Percentiles rank a stretch among this genome's conserved stretches.
These are phyloP conservation scores for Fusarium phyllophilum DNA, from an alignment of 2,329 filamentous ascomycete genomes.

Conservation along the genomic window DNA sequence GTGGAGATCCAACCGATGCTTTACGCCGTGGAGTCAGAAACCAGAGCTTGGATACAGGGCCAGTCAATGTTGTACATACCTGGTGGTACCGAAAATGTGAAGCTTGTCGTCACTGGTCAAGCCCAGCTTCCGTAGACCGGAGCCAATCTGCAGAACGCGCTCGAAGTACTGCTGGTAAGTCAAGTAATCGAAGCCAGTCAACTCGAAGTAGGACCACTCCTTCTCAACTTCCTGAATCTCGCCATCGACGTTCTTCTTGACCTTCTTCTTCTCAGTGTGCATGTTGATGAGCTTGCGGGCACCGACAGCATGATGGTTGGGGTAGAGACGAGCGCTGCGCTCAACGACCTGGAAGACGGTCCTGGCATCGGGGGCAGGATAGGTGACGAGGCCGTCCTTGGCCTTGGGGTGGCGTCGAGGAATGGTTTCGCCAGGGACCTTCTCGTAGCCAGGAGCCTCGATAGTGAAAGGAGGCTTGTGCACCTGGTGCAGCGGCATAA, in stretches of 20 bases:
- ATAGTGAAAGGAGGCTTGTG: slow-evolving; percentile 80
- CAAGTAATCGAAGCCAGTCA: slow-evolving; percentile 79
- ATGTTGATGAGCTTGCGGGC: slow-evolving; percentile 78
- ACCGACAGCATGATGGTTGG: slow-evolving; percentile 73
- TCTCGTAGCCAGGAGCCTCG: slow-evolving; percentile 74
- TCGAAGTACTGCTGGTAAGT: slow-evolving; percentile 84
- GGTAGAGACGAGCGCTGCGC: slow-evolving; percentile 71
- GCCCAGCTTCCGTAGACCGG: slow-evolving; percentile 79
- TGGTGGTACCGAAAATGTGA: slow-evolving; percentile 87
- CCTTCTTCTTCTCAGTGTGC: slow-evolving; percentile 86
- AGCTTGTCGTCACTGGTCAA: slow-evolving; percentile 73
- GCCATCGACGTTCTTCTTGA: slow-evolving; percentile 89
- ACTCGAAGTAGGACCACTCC: slow-evolving; percentile 91
- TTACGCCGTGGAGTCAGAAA: slow-evolving; percentile 7
- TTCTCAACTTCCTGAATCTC: slow-evolving; percentile 84
- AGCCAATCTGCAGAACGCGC: slow-evolving; percentile 74
- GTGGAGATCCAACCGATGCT: slow-evolving; percentile 86
- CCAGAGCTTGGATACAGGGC: neutral
- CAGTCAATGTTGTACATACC: slow-evolving; percentile 56
- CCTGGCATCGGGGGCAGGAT: slow-evolving; percentile 73
- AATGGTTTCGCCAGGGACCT: slow-evolving; percentile 83
- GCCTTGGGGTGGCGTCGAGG: slow-evolving; percentile 79
- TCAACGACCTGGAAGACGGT: slow-evolving; percentile 85
- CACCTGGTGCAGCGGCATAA: slow-evolving; percentile 65
- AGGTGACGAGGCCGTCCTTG: slow-evolving; percentile 74